These are phyloP conservation scores for Plasmodium fragile DNA, from an alignment of 169 alveolate genomes.

Conservation along the genomic window DNA sequence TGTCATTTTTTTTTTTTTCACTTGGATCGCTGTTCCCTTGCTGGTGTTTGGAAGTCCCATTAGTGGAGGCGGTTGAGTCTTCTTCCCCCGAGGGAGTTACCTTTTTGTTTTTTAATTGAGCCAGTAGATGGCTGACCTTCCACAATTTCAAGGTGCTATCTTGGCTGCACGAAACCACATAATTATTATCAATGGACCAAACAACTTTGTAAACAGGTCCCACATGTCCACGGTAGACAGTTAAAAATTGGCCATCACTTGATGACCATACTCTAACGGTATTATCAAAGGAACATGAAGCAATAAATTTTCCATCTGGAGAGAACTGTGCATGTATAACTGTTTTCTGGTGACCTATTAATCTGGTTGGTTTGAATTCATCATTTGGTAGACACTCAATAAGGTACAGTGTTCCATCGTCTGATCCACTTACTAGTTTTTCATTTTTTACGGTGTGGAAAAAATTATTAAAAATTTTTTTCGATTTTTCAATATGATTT, in stretches of 20 bases:
- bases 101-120: slow-evolving; percentile 18
- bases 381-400: slow-evolving; percentile 93
- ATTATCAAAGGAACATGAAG: slow-evolving; percentile 99
- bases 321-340: slow-evolving; percentile 97
- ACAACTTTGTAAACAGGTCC: slow-evolving; percentile 97
- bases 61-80: not conserved
- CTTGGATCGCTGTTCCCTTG: not conserved
- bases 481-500: slow-evolving; percentile 80
- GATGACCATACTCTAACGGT: slow-evolving; percentile 91
- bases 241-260: slow-evolving; percentile 93
- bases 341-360: slow-evolving; percentile 98
- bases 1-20: slow-evolving; percentile 4
- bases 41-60: slow-evolving; percentile 3
- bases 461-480: slow-evolving; percentile 74
- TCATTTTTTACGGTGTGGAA: slow-evolving; percentile 90
- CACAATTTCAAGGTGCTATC: slow-evolving; percentile 97
- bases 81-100: slow-evolving; percentile 58
- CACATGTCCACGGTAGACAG: slow-evolving; percentile 97
- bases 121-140: slow-evolving; percentile 89
- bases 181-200: slow-evolving; percentile 97
- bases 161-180: slow-evolving; percentile 95
- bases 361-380: slow-evolving; percentile 88
- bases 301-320: slow-evolving; percentile 97
- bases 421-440: slow-evolving; percentile 97
- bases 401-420: slow-evolving; percentile 95